Conservation (phyloP, 768 basidiomycete species). For the Auricularia cornea region DNA sequence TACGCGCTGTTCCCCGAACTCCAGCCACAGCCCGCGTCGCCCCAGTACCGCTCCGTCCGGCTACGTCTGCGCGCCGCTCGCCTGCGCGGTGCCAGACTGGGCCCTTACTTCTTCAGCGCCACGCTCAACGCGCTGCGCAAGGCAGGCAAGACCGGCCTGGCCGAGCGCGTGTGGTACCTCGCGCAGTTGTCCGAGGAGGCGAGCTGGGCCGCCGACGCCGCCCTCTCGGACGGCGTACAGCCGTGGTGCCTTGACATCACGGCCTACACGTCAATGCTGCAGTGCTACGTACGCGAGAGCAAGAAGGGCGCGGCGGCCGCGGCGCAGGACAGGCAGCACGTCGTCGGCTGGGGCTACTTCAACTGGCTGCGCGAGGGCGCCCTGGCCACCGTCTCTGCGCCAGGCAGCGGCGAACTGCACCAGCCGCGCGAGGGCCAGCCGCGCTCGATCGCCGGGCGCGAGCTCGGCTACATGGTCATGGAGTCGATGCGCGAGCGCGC, state of each 20-base stretch:
- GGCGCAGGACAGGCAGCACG: neutral
- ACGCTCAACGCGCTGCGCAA: conserved; percentile 56
- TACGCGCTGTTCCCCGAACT: conserved; percentile 51
- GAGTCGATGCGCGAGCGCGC: conserved; percentile 30
- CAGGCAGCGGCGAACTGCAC: too few relatives aligned
- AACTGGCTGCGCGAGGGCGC: neutral
- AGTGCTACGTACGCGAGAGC: conserved; percentile 37
- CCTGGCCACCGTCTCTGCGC: neutral
- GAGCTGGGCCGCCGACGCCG: conserved; percentile 35
- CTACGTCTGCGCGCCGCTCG: neutral
- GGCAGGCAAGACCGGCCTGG: conserved; percentile 42
- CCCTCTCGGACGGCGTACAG: conserved; percentile 16
- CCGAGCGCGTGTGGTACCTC: conserved; percentile 57
- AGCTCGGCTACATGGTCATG: conserved; percentile 27
- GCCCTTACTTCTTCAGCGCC: conserved; percentile 51
- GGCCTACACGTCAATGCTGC: conserved; percentile 67
- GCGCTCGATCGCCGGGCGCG: neutral
- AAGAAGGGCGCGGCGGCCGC: conserved; percentile 4
- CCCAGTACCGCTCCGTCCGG: neutral
- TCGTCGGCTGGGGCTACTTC: conserved; percentile 3
- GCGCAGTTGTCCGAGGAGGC: conserved; percentile 49
- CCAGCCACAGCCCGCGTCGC: conserved; percentile 20
- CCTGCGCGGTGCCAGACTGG: conserved; percentile 16
- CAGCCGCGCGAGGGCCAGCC: neutral
- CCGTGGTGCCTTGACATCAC: conserved; percentile 62